Percentiles rank a stretch among this genome's conserved stretches.
These are phyloP conservation scores for Geotrichum europaeum DNA, from an alignment of 1,139 yeast species.

Conservation along the genomic window DNA sequence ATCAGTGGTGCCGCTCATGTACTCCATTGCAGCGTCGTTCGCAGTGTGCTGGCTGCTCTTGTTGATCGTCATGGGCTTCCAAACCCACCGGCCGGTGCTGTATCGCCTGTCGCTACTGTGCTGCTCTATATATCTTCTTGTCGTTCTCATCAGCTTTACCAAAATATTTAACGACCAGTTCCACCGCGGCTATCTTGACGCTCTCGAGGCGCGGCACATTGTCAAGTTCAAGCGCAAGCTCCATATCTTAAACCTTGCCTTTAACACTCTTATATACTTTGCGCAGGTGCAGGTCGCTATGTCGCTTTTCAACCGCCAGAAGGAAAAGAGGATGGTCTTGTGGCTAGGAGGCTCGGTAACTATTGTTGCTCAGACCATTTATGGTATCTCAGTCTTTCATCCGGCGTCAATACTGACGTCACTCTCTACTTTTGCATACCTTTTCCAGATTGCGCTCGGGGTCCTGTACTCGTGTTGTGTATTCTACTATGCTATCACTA, in stretches of 20 bases:
- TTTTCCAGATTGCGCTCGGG: conserved; percentile 69
- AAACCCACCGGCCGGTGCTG: conserved; percentile 41
- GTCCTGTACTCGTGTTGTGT: conserved; percentile 67
- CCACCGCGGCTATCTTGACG: conserved; percentile 44
- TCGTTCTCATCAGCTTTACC: conserved; percentile 48
- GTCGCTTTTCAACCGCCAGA: conserved; percentile 63
- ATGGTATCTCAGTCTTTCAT: conserved; percentile 61
- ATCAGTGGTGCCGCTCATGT: conserved; percentile 41
- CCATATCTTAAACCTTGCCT: conserved; percentile 54
- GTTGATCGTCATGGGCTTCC: conserved; percentile 43
- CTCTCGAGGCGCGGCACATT: conserved; percentile 46
- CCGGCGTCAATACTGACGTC: conserved; percentile 45
- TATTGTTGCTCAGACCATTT: conserved; percentile 55
- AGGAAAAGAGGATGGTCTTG: conserved; percentile 63
- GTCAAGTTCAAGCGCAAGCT: conserved; percentile 41
- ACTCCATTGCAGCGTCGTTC: conserved; percentile 58
- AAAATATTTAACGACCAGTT: conserved; percentile 45
- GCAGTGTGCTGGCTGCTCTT: conserved; percentile 62
- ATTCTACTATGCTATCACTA: conserved; percentile 51
- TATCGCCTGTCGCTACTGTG: conserved; percentile 26
- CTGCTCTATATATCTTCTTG: conserved; percentile 38
- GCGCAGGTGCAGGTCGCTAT: conserved; percentile 74
- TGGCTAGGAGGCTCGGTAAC: conserved; percentile 55
- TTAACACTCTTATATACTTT: conserved; percentile 55
- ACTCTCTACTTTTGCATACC: conserved; percentile 71